phyloP scores from a whole-genome alignment of 768 basidiomycete genomes.

The Collybiopsis luxurians region DNA sequence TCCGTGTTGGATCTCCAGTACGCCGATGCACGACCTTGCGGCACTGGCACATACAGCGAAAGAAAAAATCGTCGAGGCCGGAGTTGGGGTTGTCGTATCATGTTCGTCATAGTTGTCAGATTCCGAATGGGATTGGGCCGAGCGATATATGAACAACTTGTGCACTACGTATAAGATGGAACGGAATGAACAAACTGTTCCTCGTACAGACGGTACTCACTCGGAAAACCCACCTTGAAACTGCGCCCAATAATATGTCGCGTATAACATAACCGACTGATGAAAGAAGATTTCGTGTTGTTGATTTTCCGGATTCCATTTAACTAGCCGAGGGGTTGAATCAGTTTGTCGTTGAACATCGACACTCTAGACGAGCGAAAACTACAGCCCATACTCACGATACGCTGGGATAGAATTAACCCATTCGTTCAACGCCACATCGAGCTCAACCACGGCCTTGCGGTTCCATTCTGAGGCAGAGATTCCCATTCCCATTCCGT shows the following conservation, averaged over 20 bases:
- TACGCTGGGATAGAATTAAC: slow-evolving; percentile 45
- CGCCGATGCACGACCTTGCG: slow-evolving; percentile 50
- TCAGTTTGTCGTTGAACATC: no score
- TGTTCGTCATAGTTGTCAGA: no score
- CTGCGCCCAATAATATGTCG: slow-evolving; percentile 38
- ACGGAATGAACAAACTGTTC: no score
- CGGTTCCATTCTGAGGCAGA: neutral
- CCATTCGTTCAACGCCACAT: slow-evolving; percentile 59
- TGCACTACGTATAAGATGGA: no score
- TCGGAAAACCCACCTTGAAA: slow-evolving; percentile 12
- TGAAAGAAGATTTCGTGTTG: slow-evolving; percentile 35
- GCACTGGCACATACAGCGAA: slow-evolving; percentile 30
- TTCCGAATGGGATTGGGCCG: slow-evolving; percentile 1
- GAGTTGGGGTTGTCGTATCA: no score
- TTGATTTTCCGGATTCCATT: slow-evolving; percentile 40
- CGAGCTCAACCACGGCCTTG: slow-evolving; percentile 16
- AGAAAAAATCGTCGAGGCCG: slow-evolving; percentile 46
- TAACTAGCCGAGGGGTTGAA: no score
- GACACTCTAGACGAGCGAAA: neutral
- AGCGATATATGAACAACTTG: slow-evolving; percentile 20
- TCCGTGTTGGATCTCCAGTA: slow-evolving; percentile 44
- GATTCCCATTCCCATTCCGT: neutral
- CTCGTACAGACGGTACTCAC: neutral
- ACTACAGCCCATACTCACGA: slow-evolving; percentile 15
- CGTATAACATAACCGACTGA: slow-evolving; percentile 49